Evolutionary conservation across 2,329 filamentous ascomycete genomes (phyloP), one percentile per base, ranked within the genome.

Genomic region (Sarocladium strictum): DNA sequence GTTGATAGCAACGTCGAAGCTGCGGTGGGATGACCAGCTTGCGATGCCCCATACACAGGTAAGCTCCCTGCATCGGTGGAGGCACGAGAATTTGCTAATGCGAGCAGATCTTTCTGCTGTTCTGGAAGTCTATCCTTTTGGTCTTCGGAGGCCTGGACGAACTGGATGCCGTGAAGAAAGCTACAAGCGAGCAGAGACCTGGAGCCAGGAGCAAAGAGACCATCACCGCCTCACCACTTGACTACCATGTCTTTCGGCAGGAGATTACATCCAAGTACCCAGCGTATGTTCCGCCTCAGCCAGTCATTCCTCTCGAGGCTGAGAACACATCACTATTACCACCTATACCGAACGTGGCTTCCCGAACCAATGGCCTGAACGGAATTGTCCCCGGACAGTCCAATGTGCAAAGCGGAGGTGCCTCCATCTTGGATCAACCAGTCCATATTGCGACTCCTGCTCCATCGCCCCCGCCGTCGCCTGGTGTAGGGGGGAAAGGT

Each of bases 401-500:
- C 0, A 80, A 79, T 54, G 66, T 72, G 11, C 81, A 82, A 56
- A 78, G 68, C 53, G 81, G 76, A 55, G 83, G 85, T 58, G 77
- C 81, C 9, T 97, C 92, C 0, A 97, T 99, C 63, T 79, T 99
- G 24, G 85, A 97, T 66, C 93, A 97, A 64, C 90, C 94, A 5
- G 93, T 99, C 5, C 94, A 99, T 68, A 99, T 99, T 62, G 94
- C 94, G n/a, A 99, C 94, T 1, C 94, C 94, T 0, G 93, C 92
- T 0, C 94, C 94, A 1, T 99, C 94, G 0, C 94, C 94, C 23
- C 94, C 94, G 0, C 94, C 94, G 1, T 97, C 93, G 1, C 94
- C 94, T 0, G 80, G 76, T 10, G 86, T 87, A 32, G 92, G 91
- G 24, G 91, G 91, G 0, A 99, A 97, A 69, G 90, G 89, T 53